Base-by-base conservation (phyloP, 768 basidiomycete genomes). In the Trichaptum fuscoviolaceum region DNA sequence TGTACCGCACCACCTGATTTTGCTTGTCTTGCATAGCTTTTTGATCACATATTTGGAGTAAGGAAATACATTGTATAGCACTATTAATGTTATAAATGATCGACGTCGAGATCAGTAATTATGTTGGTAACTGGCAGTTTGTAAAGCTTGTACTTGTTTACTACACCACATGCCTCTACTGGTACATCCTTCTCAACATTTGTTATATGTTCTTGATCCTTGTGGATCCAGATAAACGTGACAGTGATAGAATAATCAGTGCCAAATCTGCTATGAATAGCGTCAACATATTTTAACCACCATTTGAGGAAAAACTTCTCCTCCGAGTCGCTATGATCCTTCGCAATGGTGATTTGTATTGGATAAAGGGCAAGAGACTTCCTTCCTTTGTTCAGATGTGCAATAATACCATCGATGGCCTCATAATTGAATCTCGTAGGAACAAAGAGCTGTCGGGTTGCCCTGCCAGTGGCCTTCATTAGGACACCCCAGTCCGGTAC, bases 31-130 rank as follows among this genome's bases (percentile, higher is more conserved):
- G n/a, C n/a, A n/a, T n/a, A n/a, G n/a, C n/a, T n/a, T n/a, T n/a
- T n/a, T n/a, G n/a, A n/a, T n/a, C 91, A 74, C 15, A 77, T 70
- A 0, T 84, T 78, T 1, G 91, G 76, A 0, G 89, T 83, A 67
- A 81, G 73, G 17, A 36, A 17, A 17, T 36, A 17, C 17, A 7
- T 36, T 17, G 7, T 36, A 7, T 36, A 7, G 35, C 17, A 7
- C 35, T 17, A 36, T 36, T n/a, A n/a, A n/a, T n/a, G n/a, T n/a
- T n/a, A n/a, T n/a, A n/a, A n/a, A n/a, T n/a, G n/a, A 15, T 12
- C 10, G 15, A 52, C 20, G 3, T 52, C 20, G 10, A 52, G 20
- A 52, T 52, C 42, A 52, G 15, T 4, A 12, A 15, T 12, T 2
- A 52, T 20, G 3, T 52, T 20, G 12, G 15, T 15, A 15, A n/a